Base-by-base conservation (phyloP, 345 rosid genomes). In the Dovyalis caffra region DNA sequence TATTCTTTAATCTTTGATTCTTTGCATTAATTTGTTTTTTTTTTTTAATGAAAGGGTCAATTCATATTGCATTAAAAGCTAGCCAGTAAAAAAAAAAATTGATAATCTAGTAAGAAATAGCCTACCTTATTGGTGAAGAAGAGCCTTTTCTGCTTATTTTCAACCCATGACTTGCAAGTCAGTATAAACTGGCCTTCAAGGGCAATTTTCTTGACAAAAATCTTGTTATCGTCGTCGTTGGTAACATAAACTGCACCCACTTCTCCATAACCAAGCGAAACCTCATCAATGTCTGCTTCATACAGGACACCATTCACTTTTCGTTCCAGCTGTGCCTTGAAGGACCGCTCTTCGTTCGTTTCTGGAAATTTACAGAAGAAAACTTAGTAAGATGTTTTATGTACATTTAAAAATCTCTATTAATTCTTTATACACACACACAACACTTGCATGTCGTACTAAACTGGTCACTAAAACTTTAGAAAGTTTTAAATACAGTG, bases 121-220 rank as follows among this genome's bases (percentile, higher is more conserved):
- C 16, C 0, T n/a, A 85, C 94, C 90, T 89, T 87, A 70, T 74
- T 66, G 32, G 88, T 82, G 79, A 93, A 91, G 84, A 93, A 89
- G 68, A 91, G 53, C 51, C 98, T 77, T 66, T 87, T 70, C 11
- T 6, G 66, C 58, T 77, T 12, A 34, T 70, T 15, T 2, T 25
- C 66, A 63, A 63, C 81, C 77, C 77, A 73, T 1, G 77, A 61
- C 23, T 73, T 38, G 20, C 77, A 78, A 6, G 64, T 9, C 7
- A 78, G 5, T 28, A 32, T 12, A 4, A 68, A 32, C 21, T 57
- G 26, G 25, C 74, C 81, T 3, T 68, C 70, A 45, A 78, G 69
- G n/a, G 31, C 35, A 1, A 78, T 68, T n/a, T 64, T 64, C 81
- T 73, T 68, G 43, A 78, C 23, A 70, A 78, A 78, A 70, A 73